These are phyloP conservation scores for Thuidium tamariscinum DNA, from an alignment of 225 moss, liverwort and hornwort species.

Conservation along the genomic window DNA sequence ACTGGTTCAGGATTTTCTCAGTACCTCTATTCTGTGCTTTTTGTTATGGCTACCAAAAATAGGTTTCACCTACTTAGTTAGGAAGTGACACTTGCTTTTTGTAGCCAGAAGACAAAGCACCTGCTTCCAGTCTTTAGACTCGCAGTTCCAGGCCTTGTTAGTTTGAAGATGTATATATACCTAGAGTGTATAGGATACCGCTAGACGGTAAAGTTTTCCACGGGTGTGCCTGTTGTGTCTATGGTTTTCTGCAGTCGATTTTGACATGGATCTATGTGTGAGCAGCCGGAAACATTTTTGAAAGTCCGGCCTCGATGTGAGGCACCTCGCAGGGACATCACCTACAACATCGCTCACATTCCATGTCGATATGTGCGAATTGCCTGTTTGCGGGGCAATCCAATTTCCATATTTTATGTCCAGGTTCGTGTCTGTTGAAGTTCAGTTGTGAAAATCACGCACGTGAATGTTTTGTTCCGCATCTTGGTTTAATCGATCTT, in stretches of 20 bases:
- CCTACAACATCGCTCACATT: slow-evolving; percentile 61
- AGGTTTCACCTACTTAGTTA: not conserved
- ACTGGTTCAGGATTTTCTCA: not conserved
- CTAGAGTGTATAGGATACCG: not conserved
- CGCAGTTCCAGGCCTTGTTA: not conserved
- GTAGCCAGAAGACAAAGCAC: not conserved
- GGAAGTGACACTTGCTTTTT: not conserved
- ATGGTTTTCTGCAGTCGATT: not conserved
- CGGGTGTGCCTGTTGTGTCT: not conserved
- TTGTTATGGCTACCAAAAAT: not conserved
- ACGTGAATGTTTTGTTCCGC: not conserved
- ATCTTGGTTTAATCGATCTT: not conserved
- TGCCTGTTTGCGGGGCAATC: slow-evolving; percentile 85
- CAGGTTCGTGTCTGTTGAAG: slow-evolving; percentile 44
- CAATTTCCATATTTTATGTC: slow-evolving; percentile 76
- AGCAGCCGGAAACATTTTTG: slow-evolving; percentile 80
- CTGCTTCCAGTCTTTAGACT: not conserved
- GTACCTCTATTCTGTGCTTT: not conserved
- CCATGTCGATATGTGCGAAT: slow-evolving; percentile 91
- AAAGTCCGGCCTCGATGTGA: slow-evolving; percentile 89
- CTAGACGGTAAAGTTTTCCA: not conserved
- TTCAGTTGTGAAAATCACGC: not conserved
- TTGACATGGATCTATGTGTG: not conserved
- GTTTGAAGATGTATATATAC: not conserved
- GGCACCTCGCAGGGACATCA: slow-evolving; percentile 83